These are phyloP conservation scores for Boletus patriciae DNA, from an alignment of 768 basidiomycete genomes.

Conservation along the genomic window DNA sequence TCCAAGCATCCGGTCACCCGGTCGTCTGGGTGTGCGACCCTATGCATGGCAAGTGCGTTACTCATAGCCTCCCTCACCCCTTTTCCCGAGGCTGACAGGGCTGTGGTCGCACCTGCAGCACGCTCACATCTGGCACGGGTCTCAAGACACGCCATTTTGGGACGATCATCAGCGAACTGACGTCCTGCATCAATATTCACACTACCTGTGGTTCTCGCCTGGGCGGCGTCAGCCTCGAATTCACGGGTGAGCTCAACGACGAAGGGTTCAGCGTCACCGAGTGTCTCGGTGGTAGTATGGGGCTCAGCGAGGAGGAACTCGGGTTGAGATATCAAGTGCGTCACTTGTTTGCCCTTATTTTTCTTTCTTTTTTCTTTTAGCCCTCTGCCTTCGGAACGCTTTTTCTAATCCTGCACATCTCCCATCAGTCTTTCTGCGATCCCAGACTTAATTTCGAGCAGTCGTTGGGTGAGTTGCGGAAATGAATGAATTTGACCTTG, in stretches of 20 bases:
- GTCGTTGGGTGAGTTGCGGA: constrained; percentile 68
- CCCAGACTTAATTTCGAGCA: constrained; percentile 94
- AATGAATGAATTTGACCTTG: background rate
- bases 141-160: constrained; percentile 91
- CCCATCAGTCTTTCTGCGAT: constrained; percentile 81
- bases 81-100: background rate
- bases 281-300: constrained; percentile 96
- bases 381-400: background rate
- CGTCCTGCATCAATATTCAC: constrained; percentile 80
- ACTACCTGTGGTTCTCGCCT: constrained; percentile 67
- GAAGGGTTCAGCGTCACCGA: constrained; percentile 96
- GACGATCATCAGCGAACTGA: constrained; percentile 86
- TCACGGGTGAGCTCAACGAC: constrained; percentile 88
- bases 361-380: background rate
- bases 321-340: constrained; percentile 85
- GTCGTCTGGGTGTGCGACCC: constrained; percentile 96
- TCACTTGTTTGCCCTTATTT: background rate
- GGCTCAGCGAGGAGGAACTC: constrained; percentile 83
- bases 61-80: background rate
- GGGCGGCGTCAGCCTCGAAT: constrained; percentile 83
- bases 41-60: constrained; percentile 95
- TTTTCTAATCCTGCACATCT: background rate
- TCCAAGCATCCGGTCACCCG: constrained; percentile 77
- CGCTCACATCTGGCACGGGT: constrained; percentile 73
- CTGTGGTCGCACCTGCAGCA: constrained; percentile 45